Conservation (phyloP, 1,284 basidiomycete species). For the Hemileia vastatrix region DNA sequence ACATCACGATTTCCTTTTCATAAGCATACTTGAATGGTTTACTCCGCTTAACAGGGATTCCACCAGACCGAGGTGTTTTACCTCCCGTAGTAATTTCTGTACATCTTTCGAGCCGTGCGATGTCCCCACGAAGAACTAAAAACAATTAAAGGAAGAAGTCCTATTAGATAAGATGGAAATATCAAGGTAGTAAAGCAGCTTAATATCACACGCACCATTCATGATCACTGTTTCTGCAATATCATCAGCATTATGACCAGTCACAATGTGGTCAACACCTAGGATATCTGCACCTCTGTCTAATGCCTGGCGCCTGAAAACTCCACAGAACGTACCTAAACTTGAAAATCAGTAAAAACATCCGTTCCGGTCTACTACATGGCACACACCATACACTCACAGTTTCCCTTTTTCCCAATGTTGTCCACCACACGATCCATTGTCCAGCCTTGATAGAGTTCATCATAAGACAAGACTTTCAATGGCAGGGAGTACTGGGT, state of each 20-base stretch:
- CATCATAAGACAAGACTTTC: conserved; percentile 89
- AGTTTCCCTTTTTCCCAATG: conserved; percentile 95
- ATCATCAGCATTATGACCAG: conserved; percentile 97
- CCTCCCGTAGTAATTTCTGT: conserved; percentile 87
- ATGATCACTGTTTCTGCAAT: conserved; percentile 97
- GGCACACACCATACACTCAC: too few species aligned
- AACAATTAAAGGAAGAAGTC: background rate
- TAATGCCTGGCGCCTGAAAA: conserved; percentile 89
- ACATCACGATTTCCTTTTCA: conserved; percentile 99
- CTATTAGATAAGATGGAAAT: background rate
- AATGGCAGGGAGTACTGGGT: conserved; percentile 88
- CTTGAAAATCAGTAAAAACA: background rate
- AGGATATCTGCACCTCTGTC: conserved; percentile 85
- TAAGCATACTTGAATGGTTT: conserved; percentile 99
- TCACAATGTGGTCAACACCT: conserved; percentile 93
- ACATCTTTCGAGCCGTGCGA: conserved; percentile 83
- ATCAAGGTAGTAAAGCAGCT: background rate
- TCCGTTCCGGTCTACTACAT: background rate
- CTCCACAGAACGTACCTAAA: conserved; percentile 81
- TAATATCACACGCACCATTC: conserved; percentile 64
- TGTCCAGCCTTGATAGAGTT: conserved; percentile 90
- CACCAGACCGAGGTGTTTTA: conserved; percentile 40
- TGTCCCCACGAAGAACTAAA: conserved; percentile 90
- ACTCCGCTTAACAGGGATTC: conserved; percentile 87
- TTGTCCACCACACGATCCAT: conserved; percentile 94